These are phyloP conservation scores for Coleophoma eucalyptorum DNA, from an alignment of 2,329 filamentous ascomycete genomes.

Conservation along the genomic window DNA sequence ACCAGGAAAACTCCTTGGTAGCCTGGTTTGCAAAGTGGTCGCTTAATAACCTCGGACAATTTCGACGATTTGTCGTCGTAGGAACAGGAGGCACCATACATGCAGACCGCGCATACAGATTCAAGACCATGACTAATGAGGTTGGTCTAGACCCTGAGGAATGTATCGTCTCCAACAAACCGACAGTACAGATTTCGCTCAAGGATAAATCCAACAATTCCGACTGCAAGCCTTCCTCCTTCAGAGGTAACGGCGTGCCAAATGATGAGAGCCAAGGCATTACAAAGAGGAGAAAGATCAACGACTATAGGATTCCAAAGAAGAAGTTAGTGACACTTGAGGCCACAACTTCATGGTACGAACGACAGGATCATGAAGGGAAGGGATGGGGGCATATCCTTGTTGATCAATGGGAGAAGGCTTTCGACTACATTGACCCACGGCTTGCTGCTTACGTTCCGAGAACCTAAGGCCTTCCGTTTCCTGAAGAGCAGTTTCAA, in stretches of 20 bases:
- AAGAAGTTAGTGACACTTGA: neutral
- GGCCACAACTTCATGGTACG: slow-evolving; percentile 49
- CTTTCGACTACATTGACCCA: neutral
- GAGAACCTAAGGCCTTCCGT: neutral
- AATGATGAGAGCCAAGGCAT: too few species aligned
- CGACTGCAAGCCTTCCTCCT: neutral
- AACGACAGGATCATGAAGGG: slow-evolving; percentile 39
- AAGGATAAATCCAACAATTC: neutral
- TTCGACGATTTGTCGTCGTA: slow-evolving; percentile 51
- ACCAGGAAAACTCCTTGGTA: slow-evolving; percentile 59
- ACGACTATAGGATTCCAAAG: neutral
- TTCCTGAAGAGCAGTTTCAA: too few species aligned
- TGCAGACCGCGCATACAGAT: neutral
- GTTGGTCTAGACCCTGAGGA: too few species aligned
- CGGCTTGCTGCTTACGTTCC: neutral
- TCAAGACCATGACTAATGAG: neutral
- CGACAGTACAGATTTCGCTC: too few species aligned
- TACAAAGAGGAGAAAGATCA: neutral
- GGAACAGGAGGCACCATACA: slow-evolving; percentile 28
- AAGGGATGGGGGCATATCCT: slow-evolving; percentile 45
- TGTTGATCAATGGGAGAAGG: slow-evolving; percentile 37
- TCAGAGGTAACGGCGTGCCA: too few species aligned
- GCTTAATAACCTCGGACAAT: slow-evolving; percentile 41
- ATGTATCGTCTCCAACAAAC: too few species aligned
- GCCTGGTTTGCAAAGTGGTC: slow-evolving; percentile 63